phyloP scores from a whole-genome alignment of 2,329 filamentous ascomycete genomes.

The Aspergillus hortae region DNA sequence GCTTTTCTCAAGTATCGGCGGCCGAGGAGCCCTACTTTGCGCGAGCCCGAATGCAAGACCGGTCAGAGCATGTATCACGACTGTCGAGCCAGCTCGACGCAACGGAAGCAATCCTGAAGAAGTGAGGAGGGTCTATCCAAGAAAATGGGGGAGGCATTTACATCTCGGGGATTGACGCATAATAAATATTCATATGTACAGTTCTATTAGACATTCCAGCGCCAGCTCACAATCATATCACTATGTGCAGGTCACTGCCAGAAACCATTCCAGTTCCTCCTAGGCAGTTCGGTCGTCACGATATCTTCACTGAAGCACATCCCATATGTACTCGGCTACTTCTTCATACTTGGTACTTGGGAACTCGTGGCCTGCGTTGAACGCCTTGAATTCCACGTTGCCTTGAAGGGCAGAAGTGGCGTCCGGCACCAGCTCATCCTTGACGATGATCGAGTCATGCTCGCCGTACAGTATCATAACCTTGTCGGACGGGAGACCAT shows the following conservation, averaged over 20 bases:
- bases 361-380: conserved; percentile 68
- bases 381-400: conserved; percentile 55
- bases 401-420: conserved; percentile 54
- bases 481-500: conserved; percentile 42
- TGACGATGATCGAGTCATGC: conserved; percentile 64
- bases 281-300: not conserved
- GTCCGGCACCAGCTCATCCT: conserved; percentile 62
- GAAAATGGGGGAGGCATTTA: not conserved
- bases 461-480: conserved; percentile 65
- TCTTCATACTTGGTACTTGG: conserved; percentile 60
- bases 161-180: not conserved
- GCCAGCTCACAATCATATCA: not conserved
- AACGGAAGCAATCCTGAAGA: conserved; percentile 27
- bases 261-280: not conserved
- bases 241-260: not conserved
- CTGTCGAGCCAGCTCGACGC: conserved; percentile 29
- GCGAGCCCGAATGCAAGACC: conserved; percentile 27
- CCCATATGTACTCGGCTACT: conserved; percentile 53
- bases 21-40: conserved; percentile 32
- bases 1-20: conserved; percentile 24
- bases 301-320: conserved; percentile 25
- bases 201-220: conserved; percentile 4
- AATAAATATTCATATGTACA: conserved; percentile 7
- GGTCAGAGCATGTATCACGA: conserved; percentile 26
- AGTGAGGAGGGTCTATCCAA: conserved; percentile 8